phyloP scores from a whole-genome alignment of 805 yeast genomes.

The Myxozyma lipomycoides region DNA sequence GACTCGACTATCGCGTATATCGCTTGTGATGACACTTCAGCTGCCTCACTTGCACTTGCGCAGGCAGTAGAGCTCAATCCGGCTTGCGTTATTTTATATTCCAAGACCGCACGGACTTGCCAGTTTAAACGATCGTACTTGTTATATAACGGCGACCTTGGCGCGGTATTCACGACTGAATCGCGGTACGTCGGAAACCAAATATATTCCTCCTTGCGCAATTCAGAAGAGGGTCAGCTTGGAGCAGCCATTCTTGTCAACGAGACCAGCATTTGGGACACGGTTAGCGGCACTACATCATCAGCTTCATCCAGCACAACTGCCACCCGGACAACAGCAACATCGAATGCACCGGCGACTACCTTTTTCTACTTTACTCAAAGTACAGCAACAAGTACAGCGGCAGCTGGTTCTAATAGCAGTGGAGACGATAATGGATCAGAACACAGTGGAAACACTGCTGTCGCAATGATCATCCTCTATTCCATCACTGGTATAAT shows the following conservation, averaged over 20 bases:
- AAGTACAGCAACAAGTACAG: neutral
- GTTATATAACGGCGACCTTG: slow-evolving; percentile 15
- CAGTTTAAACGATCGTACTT: slow-evolving; percentile 9
- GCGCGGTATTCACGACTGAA: slow-evolving; percentile 22
- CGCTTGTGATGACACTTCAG: slow-evolving; percentile 19
- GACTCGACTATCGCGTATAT: slow-evolving; percentile 19
- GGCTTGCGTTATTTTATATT: slow-evolving; percentile 17
- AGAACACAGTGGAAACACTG: slow-evolving; percentile 17
- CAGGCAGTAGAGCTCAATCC: slow-evolving; percentile 15
- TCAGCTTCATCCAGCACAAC: neutral
- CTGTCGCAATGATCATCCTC: slow-evolving; percentile 35
- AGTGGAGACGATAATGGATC: neutral
- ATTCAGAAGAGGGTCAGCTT: neutral
- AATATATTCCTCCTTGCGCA: slow-evolving; percentile 4
- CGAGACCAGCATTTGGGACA: slow-evolving; percentile 9
- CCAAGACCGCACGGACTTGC: slow-evolving; percentile 14
- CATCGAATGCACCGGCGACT: neutral
- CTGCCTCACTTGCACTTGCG: slow-evolving; percentile 14
- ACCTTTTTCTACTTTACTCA: neutral
- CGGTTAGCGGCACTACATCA: slow-evolving; percentile 4
- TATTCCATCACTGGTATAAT: slow-evolving; percentile 35
- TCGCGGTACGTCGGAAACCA: slow-evolving; percentile 12
- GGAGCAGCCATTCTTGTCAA: slow-evolving; percentile 14
- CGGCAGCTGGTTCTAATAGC: neutral
- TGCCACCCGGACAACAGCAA: neutral